These are phyloP conservation scores for Scutellaria galericulata DNA, from an alignment of 257 asterid species.

Conservation along the genomic window DNA sequence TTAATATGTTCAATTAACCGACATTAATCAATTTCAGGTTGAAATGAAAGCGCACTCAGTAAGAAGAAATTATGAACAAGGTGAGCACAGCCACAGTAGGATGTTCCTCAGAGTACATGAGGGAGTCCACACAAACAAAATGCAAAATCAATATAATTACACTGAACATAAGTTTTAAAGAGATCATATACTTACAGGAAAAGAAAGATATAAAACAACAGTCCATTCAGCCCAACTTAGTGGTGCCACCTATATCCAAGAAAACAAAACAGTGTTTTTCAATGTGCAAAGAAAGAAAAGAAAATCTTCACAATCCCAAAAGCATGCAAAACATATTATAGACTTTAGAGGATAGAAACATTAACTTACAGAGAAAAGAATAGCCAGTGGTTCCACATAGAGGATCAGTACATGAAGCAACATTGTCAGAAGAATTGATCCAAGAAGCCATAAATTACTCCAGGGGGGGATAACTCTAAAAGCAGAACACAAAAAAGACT, in stretches of 20 bases:
- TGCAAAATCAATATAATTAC: neutral
- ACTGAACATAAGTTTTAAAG: conserved; percentile 13
- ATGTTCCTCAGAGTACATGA: conserved; percentile 8
- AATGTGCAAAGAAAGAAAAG: conserved; percentile 1
- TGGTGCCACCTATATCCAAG: conserved; percentile 72
- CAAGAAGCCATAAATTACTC: conserved; percentile 99
- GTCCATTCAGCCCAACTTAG: conserved; percentile 95
- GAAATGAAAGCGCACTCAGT: neutral
- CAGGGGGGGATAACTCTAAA: conserved; percentile 88
- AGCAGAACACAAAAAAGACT: conserved; percentile 28
- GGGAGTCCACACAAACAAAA: neutral
- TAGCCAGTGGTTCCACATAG: conserved; percentile 85
- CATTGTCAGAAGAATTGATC: conserved; percentile 87
- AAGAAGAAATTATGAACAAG: neutral
- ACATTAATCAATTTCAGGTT: neutral
- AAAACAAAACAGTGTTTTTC: conserved; percentile 14
- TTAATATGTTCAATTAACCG: too few relatives aligned
- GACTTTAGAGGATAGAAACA: conserved; percentile 25
- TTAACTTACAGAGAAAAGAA: conserved; percentile 84
- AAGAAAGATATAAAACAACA: conserved; percentile 81
- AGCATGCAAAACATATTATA: conserved; percentile 2
- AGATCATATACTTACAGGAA: conserved; percentile 74
- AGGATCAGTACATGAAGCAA: conserved; percentile 84
- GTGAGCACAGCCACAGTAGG: neutral
- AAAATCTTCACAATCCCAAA: neutral